phyloP scores from a whole-genome alignment of 139 green algal species.

The Parachlorella kessleri region DNA sequence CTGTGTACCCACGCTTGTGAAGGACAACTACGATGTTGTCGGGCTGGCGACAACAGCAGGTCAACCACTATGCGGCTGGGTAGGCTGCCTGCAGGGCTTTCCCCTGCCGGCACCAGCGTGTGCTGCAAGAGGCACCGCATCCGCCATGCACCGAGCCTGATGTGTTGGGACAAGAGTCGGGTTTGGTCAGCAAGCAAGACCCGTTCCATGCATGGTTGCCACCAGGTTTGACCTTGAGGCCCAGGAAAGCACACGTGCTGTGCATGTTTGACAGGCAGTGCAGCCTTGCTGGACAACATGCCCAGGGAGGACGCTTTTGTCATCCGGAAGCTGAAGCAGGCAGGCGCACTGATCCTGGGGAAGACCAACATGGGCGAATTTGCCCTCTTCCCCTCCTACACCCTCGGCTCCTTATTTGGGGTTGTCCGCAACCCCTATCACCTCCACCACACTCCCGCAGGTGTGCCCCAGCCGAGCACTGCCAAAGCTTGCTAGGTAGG shows the following conservation, averaged over 20 bases:
- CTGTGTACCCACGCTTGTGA: conserved; percentile 28
- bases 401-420: conserved; percentile 25
- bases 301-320: background rate
- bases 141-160: too few relatives aligned
- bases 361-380: conserved; percentile 78
- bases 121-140: background rate
- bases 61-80: too few relatives aligned
- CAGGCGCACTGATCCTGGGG: conserved; percentile 59
- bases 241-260: too few relatives aligned
- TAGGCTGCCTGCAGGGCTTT: too few relatives aligned
- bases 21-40: conserved; percentile 36
- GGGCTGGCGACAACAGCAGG: conserved; percentile 26
- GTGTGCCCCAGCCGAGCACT: background rate
- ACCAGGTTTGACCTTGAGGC: too few relatives aligned
- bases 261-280: too few relatives aligned
- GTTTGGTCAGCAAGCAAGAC: too few relatives aligned
- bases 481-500: too few relatives aligned
- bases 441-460: conserved; percentile 3
- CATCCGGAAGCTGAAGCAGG: conserved; percentile 28
- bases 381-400: conserved; percentile 60
- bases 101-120: background rate
- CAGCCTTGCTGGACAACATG: conserved; percentile 3
- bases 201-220: too few relatives aligned
- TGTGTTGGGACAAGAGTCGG: too few relatives aligned
- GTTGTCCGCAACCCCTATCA: conserved; percentile 37